These are phyloP conservation scores for Raddia guianensis DNA, from an alignment of 176 grass and related monocot species.

Conservation along the genomic window DNA sequence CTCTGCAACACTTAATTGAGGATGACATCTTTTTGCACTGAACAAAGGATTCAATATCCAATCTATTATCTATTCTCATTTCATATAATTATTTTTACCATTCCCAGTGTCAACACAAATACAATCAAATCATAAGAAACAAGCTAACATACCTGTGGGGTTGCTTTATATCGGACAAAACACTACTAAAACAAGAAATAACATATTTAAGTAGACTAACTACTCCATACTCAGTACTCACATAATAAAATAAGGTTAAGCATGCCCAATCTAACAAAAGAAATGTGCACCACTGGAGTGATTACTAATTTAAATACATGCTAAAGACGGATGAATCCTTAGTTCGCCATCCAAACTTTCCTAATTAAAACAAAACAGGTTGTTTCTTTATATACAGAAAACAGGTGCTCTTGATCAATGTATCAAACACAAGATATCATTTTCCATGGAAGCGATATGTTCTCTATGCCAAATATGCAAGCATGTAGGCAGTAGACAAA, in stretches of 20 bases:
- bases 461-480: neutral
- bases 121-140: constrained; percentile 12
- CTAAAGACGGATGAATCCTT: neutral
- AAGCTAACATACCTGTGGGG: neutral
- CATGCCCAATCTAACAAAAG: neutral
- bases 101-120: neutral
- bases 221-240: constrained; percentile 22
- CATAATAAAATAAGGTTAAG: neutral
- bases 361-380: neutral
- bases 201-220: neutral
- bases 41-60: neutral
- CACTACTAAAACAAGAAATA: neutral
- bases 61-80: constrained; percentile 12
- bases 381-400: neutral
- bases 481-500: neutral
- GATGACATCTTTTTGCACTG: neutral
- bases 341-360: neutral
- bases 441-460: neutral
- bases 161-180: neutral
- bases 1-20: too few relatives aligned
- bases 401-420: neutral
- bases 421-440: constrained; percentile 9
- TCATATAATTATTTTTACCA: neutral
- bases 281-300: neutral
- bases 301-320: constrained; percentile 3